Base-by-base conservation (phyloP, 2,329 filamentous ascomycete species). In the Diplodia mutila region DNA sequence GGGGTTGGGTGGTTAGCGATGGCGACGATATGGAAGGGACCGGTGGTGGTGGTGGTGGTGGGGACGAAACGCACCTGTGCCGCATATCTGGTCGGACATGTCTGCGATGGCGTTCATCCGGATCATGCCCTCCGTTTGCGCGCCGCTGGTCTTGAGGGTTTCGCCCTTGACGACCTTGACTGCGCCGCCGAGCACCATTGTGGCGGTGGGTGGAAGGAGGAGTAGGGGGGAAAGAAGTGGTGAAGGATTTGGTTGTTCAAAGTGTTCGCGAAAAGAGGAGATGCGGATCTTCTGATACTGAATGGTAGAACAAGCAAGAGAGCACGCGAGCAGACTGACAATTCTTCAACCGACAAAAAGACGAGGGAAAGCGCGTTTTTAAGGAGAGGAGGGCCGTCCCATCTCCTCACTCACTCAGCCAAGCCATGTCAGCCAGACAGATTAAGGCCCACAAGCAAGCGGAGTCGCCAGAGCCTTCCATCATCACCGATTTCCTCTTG, bases 61-160 rank as follows among this genome's bases (percentile, higher is more conserved):
- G 27, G 9, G n/a, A n/a, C n/a, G n/a, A n/a, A 42, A 48, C 86
- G 80, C 78, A 86, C 89, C 84, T 54, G 87, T 87, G 34, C 89
- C 88, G 74, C 90, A 91, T 78, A 92, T 85, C 69, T 85, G 86
- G 69, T 89, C 86, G 65, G 85, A 88, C 75, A 87, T 85, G 73
- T 86, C 83, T 54, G 89, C 83, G 59, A 92, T 83, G n/a, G 89
- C 90, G 63, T 73, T 82, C 75, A 79, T 83, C 61, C 77, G 81
- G 69, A 79, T 84, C 85, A 83, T 83, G 69, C 82, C 81, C 53
- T 82, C 77, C 0, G 82, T 83, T 69, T 83, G 81, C 46, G 81
- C 81, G 39, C 83, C 82, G 55, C 77, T 77, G 25, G 32, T 18
- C 57, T 55, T 54, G 21, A 67, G 51, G 16, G 11, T 48, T 1